phyloP scores from a whole-genome alignment of 305 asterid genomes.

The Fraxinus albicans region DNA sequence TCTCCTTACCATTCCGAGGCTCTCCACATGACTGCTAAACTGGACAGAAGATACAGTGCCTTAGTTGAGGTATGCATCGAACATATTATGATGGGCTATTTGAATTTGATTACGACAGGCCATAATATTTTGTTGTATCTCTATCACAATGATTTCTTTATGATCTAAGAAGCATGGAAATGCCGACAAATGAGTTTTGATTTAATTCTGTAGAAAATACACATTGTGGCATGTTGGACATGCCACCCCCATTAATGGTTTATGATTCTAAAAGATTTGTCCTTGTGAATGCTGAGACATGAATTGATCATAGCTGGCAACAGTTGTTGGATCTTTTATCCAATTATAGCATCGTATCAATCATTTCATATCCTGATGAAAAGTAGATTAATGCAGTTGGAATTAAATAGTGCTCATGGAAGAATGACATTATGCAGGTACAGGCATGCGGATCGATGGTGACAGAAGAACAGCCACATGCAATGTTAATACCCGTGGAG shows the following conservation, averaged over 20 bases:
- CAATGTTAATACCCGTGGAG: constrained; percentile 75
- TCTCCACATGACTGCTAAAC: constrained; percentile 67
- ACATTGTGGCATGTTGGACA: background rate
- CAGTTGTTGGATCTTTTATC: background rate
- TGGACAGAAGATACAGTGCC: constrained; percentile 79
- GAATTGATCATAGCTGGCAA: background rate
- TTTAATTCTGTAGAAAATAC: background rate
- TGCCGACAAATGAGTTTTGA: background rate
- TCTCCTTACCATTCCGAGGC: constrained; percentile 80
- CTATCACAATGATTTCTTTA: background rate
- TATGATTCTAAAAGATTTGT: background rate
- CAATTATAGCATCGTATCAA: background rate
- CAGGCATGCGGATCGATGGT: constrained; percentile 82
- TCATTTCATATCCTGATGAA: background rate
- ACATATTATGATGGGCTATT: background rate
- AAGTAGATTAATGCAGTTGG: too few species aligned
- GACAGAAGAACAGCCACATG: constrained; percentile 85
- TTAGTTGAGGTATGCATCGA: constrained; percentile 71
- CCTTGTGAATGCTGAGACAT: background rate
- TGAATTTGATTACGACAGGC: background rate
- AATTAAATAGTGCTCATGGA: background rate
- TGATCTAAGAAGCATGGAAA: background rate
- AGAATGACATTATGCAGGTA: constrained; percentile 43
- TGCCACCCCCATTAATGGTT: background rate
- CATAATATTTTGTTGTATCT: background rate